phyloP scores from a whole-genome alignment of 2,329 filamentous ascomycete species.

The Alternaria incomplexa region DNA sequence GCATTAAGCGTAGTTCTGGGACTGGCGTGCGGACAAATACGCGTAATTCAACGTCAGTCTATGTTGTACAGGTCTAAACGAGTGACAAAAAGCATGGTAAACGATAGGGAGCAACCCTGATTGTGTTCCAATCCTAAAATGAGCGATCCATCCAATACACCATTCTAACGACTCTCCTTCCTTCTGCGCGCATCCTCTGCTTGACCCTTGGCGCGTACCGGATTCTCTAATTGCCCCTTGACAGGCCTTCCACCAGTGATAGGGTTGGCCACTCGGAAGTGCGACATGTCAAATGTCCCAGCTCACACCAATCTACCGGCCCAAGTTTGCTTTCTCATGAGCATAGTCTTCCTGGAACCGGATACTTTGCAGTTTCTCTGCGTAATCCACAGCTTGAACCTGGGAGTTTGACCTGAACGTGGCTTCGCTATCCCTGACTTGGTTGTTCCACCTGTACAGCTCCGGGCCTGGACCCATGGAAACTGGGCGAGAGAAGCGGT shows the following conservation, averaged over 20 bases:
- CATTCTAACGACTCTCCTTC: background rate
- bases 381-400: background rate
- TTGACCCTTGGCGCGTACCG: background rate
- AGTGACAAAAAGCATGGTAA: background rate
- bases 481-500: conserved; percentile 52
- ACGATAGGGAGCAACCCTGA: background rate
- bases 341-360: conserved; percentile 4
- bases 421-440: conserved; percentile 4
- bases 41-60: background rate
- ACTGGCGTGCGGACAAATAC: background rate
- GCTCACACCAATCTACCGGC: background rate
- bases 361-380: conserved; percentile 1
- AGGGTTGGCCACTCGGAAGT: background rate
- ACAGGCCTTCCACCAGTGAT: background rate
- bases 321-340: conserved; percentile 1
- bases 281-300: background rate
- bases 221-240: background rate
- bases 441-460: conserved; percentile 13
- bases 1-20: background rate
- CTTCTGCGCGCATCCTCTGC: background rate
- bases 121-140: background rate
- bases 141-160: background rate
- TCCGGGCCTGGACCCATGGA: conserved; percentile 11
- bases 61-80: background rate
- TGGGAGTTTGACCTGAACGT: background rate